These are phyloP conservation scores for Hortaea werneckii DNA, from an alignment of 2,329 filamentous ascomycete genomes.

Conservation along the genomic window DNA sequence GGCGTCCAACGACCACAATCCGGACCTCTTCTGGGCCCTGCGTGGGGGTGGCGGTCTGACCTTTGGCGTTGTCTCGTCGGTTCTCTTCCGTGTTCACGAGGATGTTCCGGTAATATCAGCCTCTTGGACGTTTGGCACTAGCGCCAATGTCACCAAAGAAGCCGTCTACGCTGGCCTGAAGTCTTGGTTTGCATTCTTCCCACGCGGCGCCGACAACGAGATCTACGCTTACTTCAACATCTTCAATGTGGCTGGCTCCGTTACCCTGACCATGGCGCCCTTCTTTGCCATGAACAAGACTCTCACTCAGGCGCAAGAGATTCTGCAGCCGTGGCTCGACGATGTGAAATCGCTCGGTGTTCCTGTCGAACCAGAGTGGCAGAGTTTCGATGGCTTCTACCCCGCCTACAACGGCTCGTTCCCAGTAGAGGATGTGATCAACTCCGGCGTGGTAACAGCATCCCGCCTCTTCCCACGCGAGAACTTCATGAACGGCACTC, in stretches of 20 bases:
- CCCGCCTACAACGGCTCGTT: constrained; percentile 3
- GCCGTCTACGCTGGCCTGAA: no score
- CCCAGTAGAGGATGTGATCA: constrained; percentile 7
- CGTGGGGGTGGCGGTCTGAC: constrained; percentile 48
- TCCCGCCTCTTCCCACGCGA: constrained; percentile 5
- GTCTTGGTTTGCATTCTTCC: constrained; percentile 20
- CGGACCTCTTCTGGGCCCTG: constrained; percentile 45
- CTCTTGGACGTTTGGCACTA: no score
- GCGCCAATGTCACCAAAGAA: no score
- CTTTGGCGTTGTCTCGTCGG: constrained; percentile 15
- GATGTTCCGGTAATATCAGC: no score
- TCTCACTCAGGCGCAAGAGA: neutral
- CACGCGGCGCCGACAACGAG: constrained; percentile 9
- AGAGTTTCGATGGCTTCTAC: constrained; percentile 4
- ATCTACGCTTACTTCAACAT: constrained; percentile 8
- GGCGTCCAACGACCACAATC: constrained; percentile 32
- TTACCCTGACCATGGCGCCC: constrained; percentile 20
- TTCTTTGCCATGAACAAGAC: constrained; percentile 19
- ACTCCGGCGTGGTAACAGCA: constrained; percentile 3
- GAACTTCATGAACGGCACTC: constrained; percentile 5
- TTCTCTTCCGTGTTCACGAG: constrained; percentile 6
- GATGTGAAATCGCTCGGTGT: constrained; percentile 2
- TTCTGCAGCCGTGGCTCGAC: constrained; percentile 14
- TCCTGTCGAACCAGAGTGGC: constrained; percentile 1
- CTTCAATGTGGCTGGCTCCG: constrained; percentile 1